These are phyloP conservation scores for Epichloe festucae DNA, from an alignment of 2,329 filamentous ascomycete species.

Conservation along the genomic window DNA sequence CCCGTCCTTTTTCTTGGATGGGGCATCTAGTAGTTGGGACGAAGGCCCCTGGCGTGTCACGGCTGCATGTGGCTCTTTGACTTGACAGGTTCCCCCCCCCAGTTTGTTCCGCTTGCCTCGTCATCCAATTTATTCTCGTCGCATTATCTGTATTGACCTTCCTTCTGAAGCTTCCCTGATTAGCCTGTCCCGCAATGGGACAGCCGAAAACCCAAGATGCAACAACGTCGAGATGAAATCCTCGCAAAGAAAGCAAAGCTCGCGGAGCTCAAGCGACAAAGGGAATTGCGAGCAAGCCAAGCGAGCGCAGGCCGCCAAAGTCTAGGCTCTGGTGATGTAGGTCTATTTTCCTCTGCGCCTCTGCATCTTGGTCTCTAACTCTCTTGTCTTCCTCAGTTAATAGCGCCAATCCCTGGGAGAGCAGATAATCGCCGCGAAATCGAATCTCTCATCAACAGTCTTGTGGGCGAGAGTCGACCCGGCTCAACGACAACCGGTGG, in stretches of 20 bases:
- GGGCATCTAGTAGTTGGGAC: too few relatives aligned
- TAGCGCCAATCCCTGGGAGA: conserved; percentile 57
- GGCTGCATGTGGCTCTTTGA: too few relatives aligned
- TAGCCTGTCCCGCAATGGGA: conserved; percentile 33
- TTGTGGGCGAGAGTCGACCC: conserved; percentile 68
- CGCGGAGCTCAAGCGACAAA: conserved; percentile 85
- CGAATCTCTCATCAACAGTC: conserved; percentile 70
- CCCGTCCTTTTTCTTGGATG: too few relatives aligned
- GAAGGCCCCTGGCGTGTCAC: too few relatives aligned
- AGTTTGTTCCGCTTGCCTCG: neutral
- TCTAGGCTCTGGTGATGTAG: conserved; percentile 59
- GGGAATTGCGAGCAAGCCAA: conserved; percentile 70
- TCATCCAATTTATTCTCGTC: neutral
- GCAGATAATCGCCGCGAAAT: conserved; percentile 61
- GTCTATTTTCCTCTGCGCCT: conserved; percentile 13
- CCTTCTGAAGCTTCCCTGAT: conserved; percentile 4
- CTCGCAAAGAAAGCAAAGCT: conserved; percentile 94
- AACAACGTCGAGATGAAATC: conserved; percentile 89
- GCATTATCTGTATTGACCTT: neutral
- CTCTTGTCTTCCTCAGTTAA: conserved; percentile 25
- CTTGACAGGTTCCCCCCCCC: neutral
- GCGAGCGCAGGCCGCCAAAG: conserved; percentile 57
- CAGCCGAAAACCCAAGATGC: conserved; percentile 37
- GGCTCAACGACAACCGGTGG: conserved; percentile 52
- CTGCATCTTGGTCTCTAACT: conserved; percentile 1